These are phyloP conservation scores for Labyrinthula sp. DNA, from an alignment of 352 stramenopile species.

Conservation along the genomic window DNA sequence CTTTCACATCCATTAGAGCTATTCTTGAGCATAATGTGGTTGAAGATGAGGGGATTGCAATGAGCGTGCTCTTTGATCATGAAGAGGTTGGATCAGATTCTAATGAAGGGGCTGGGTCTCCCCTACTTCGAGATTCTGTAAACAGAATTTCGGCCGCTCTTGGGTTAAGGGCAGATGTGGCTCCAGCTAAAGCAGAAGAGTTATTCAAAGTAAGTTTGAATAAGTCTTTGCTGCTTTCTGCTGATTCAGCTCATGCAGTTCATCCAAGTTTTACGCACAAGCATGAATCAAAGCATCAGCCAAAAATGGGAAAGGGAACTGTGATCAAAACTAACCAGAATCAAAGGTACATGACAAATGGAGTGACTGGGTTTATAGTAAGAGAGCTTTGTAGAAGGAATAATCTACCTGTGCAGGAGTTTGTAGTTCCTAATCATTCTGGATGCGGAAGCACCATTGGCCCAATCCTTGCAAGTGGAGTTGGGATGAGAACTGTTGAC, in stretches of 20 bases:
- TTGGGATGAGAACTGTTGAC: conserved; percentile 85
- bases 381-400: conserved; percentile 62
- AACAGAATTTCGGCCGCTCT: conserved; percentile 35
- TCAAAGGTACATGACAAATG: conserved; percentile 83
- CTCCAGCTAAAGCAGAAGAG: conserved; percentile 5
- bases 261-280: conserved; percentile 89
- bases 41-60: conserved; percentile 54
- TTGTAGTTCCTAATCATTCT: conserved; percentile 84
- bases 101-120: conserved; percentile 39
- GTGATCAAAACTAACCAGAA: conserved; percentile 98
- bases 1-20: conserved; percentile 45
- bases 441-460: conserved; percentile 87
- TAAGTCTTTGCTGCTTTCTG: conserved; percentile 50
- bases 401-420: conserved; percentile 70
- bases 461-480: conserved; percentile 73
- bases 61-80: conserved; percentile 89
- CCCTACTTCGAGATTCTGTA: conserved; percentile 42
- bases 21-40: conserved; percentile 35
- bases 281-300: conserved; percentile 74
- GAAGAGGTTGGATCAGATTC: conserved; percentile 74
- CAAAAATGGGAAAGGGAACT: conserved; percentile 64
- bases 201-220: conserved; percentile 9
- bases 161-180: too few relatives aligned
- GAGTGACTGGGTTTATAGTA: conserved; percentile 66
- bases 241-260: conserved; percentile 87